These are phyloP conservation scores for Kwoniella shandongensis DNA, from an alignment of 768 basidiomycete species.

Conservation along the genomic window DNA sequence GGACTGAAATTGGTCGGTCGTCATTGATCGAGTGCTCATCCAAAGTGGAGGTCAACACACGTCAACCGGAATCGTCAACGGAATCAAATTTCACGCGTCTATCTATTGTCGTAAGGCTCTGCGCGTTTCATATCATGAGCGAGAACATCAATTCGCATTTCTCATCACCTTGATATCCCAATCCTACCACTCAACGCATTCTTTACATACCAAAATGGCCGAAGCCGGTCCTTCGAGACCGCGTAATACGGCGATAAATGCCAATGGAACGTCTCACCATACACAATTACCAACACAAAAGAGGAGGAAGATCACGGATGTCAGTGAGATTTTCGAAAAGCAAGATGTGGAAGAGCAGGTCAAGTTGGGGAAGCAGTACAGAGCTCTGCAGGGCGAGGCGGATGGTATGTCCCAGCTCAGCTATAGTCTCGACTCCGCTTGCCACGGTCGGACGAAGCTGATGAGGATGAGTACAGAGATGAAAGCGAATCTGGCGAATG, in stretches of 20 bases:
- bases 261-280: background rate
- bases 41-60: slow-evolving; percentile 16
- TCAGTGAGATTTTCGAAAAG: slow-evolving; percentile 30
- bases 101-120: too few species aligned
- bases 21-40: background rate
- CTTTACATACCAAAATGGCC: background rate
- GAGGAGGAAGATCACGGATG: slow-evolving; percentile 18
- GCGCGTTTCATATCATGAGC: too few species aligned
- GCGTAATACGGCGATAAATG: background rate
- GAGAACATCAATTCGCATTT: too few species aligned
- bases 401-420: slow-evolving; percentile 29
- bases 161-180: too few species aligned
- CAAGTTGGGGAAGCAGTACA: slow-evolving; percentile 25
- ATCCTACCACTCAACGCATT: too few species aligned
- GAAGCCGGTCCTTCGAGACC: slow-evolving; percentile 20
- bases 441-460: background rate
- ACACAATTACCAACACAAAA: background rate
- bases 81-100: slow-evolving; percentile 5
- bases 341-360: slow-evolving; percentile 27
- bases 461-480: slow-evolving; percentile 16
- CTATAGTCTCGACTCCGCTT: background rate
- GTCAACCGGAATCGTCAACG: slow-evolving; percentile 3
- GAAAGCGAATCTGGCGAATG: slow-evolving; percentile 31
- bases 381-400: slow-evolving; percentile 30
- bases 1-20: slow-evolving; percentile 1